A percentile compares a stretch with the other conserved stretches of the same genome.
These are phyloP conservation scores for Boletus insuetus DNA, from an alignment of 768 basidiomycete species.

Conservation along the genomic window DNA sequence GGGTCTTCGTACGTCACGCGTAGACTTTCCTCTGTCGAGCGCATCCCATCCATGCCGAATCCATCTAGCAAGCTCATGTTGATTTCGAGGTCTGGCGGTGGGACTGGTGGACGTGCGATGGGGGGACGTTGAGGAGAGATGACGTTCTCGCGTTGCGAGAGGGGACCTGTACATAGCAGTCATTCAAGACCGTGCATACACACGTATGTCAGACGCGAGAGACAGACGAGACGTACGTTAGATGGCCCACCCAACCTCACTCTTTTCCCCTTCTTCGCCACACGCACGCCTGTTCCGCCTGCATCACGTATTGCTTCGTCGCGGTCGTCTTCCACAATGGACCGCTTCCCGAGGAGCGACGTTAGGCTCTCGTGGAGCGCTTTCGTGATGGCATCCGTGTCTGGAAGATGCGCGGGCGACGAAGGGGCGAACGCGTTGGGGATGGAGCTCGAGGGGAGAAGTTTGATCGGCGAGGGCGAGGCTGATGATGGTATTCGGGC, in stretches of 20 bases:
- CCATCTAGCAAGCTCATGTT: slow-evolving; percentile 27
- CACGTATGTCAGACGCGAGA: background rate
- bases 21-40: slow-evolving; percentile 43
- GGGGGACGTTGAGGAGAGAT: slow-evolving; percentile 9
- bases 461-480: slow-evolving; percentile 54
- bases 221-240: slow-evolving; percentile 28
- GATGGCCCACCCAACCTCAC: slow-evolving; percentile 36
- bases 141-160: slow-evolving; percentile 36
- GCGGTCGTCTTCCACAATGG: slow-evolving; percentile 41
- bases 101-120: background rate
- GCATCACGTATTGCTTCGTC: slow-evolving; percentile 12
- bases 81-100: slow-evolving; percentile 23
- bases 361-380: slow-evolving; percentile 69
- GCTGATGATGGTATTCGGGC: slow-evolving; percentile 57
- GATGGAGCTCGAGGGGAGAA: slow-evolving; percentile 23
- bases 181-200: background rate
- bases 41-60: slow-evolving; percentile 1
- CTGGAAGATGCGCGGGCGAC: slow-evolving; percentile 34
- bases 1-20: slow-evolving; percentile 71
- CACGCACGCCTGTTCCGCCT: slow-evolving; percentile 3
- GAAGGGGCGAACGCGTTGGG: slow-evolving; percentile 14
- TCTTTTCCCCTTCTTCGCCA: slow-evolving; percentile 33
- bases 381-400: slow-evolving; percentile 48
- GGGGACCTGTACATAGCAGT: slow-evolving; percentile 9
- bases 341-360: slow-evolving; percentile 67